These are phyloP conservation scores for Tuber aestivum DNA, from an alignment of 495 filamentous ascomycete species.

Conservation along the genomic window DNA sequence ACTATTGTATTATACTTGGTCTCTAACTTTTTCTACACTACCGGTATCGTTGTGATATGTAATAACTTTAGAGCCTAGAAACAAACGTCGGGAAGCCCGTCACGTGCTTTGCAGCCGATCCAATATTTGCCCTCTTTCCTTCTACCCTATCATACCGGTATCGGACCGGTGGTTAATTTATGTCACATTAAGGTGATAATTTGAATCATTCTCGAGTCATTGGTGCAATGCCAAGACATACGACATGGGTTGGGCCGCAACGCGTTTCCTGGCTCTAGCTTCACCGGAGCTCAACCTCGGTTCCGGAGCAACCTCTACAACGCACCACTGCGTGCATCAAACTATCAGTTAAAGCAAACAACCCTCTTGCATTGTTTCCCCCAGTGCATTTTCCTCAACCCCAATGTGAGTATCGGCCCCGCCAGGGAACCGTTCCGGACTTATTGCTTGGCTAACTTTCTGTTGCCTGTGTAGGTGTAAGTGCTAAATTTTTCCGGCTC, in stretches of 20 bases:
- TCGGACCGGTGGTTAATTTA: too few relatives aligned
- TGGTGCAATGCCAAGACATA: slow-evolving; percentile 21
- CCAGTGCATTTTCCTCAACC: neutral
- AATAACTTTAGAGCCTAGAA: slow-evolving; percentile 18
- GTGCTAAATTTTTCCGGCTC: slow-evolving; percentile 9
- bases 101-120: neutral
- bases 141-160: too few relatives aligned
- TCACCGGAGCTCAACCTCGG: slow-evolving; percentile 4
- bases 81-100: neutral
- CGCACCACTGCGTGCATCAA: neutral
- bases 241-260: slow-evolving; percentile 21
- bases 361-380: neutral
- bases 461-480: slow-evolving; percentile 24
- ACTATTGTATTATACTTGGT: neutral
- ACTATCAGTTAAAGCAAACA: neutral
- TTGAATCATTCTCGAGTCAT: slow-evolving; percentile 11
- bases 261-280: slow-evolving; percentile 26
- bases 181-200: slow-evolving; percentile 17
- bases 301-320: slow-evolving; percentile 11
- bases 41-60: slow-evolving; percentile 18
- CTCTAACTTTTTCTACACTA: neutral
- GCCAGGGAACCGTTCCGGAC: neutral
- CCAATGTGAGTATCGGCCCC: neutral
- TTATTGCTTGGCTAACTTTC: neutral
- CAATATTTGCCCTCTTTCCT: slow-evolving; percentile 2